phyloP scores from a whole-genome alignment of 805 yeast genomes.

The Candida maesae region DNA sequence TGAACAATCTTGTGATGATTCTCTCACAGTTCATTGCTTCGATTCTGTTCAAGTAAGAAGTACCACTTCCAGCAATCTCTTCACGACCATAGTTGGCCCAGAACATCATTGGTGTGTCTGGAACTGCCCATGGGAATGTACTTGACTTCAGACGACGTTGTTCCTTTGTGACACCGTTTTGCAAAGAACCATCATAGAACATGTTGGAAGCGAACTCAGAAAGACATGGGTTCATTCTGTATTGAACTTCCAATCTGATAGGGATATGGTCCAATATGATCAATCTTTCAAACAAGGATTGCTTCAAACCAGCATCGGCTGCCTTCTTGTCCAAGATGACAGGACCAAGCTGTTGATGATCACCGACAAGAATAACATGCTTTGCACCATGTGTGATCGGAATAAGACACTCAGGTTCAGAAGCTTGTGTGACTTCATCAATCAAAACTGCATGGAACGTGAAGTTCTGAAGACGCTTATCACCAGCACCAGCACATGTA shows the following conservation, averaged over 20 bases:
- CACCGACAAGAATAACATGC: constrained; percentile 89
- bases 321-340: constrained; percentile 78
- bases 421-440: constrained; percentile 92
- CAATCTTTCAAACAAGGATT: constrained; percentile 83
- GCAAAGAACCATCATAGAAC: constrained; percentile 90
- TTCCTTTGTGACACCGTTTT: constrained; percentile 83
- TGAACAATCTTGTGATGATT: constrained; percentile 65
- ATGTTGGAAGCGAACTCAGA: constrained; percentile 86
- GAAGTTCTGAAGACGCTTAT: constrained; percentile 49
- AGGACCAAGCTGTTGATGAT: constrained; percentile 94
- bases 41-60: constrained; percentile 76
- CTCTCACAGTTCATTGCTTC: constrained; percentile 90
- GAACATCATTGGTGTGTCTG: constrained; percentile 88
- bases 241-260: constrained; percentile 83
- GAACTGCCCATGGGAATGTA: constrained; percentile 89
- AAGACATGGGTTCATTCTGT: constrained; percentile 89
- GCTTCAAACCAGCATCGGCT: constrained; percentile 80
- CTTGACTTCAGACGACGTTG: constrained; percentile 55
- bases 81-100: constrained; percentile 90
- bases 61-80: constrained; percentile 79
- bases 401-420: constrained; percentile 87
- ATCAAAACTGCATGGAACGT: constrained; percentile 76
- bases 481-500: constrained; percentile 94
- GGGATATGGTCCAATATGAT: constrained; percentile 81
- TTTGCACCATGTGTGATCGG: constrained; percentile 82